Evolutionary conservation across 1,284 basidiomycete species (phyloP).

Genomic region (Malassezia caprae): DNA sequence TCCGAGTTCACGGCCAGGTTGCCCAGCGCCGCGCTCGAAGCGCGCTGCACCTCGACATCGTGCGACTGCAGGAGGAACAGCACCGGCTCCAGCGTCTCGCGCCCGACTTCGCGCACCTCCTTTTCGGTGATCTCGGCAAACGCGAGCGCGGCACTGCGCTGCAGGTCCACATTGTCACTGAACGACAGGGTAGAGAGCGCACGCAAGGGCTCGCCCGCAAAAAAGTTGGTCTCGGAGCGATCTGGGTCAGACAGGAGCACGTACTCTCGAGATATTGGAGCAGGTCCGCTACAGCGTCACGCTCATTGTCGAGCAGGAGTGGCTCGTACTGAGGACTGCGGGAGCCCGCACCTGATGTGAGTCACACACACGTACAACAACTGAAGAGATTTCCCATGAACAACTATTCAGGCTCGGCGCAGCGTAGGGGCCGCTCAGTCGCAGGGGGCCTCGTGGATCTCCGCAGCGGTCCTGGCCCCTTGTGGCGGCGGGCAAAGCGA

Average conservation of each 20-base stretch:
- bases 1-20: constrained; percentile 98
- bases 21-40: constrained; percentile 93
- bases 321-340: constrained; percentile 58
- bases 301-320: constrained; percentile 87
- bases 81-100: constrained; percentile 96
- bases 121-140: constrained; percentile 99
- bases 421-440: neutral
- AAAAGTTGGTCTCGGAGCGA: constrained; percentile 48
- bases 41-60: constrained; percentile 96
- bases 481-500: neutral
- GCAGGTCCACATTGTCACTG: constrained; percentile 97
- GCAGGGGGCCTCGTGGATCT: neutral
- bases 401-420: neutral
- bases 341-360: constrained; percentile 20
- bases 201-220: constrained; percentile 62
- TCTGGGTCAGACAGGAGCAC: constrained; percentile 25
- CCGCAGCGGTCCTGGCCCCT: neutral
- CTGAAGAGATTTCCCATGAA: constrained; percentile 43
- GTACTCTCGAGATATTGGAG: constrained; percentile 94
- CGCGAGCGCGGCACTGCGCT: constrained; percentile 91
- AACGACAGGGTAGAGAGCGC: constrained; percentile 95
- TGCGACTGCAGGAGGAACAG: constrained; percentile 94
- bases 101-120: constrained; percentile 89
- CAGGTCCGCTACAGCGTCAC: constrained; percentile 94
- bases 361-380: constrained; percentile 28